Conservation (phyloP, 352 stramenopile genomes). For the Pythium catenulatum region DNA sequence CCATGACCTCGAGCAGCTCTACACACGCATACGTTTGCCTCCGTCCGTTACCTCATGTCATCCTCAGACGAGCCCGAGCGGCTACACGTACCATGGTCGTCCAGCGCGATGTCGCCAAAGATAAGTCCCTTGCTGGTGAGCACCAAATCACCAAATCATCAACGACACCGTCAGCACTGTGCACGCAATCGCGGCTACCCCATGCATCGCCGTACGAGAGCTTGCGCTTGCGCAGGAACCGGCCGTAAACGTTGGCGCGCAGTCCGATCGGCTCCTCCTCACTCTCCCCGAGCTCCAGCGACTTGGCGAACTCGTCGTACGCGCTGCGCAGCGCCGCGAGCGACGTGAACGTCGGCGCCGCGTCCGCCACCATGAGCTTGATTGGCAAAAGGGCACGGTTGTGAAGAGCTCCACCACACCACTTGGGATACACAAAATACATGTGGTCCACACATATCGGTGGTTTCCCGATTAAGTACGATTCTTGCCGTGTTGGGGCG, state of each 20-base stretch:
- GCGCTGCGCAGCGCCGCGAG: slow-evolving; percentile 49
- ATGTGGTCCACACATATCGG: slow-evolving; percentile 15
- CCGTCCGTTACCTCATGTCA: too few species aligned
- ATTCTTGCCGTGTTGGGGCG: neutral
- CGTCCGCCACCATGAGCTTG: slow-evolving; percentile 8
- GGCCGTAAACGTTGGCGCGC: slow-evolving; percentile 73
- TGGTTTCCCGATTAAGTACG: slow-evolving; percentile 13
- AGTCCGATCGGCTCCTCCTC: slow-evolving; percentile 10
- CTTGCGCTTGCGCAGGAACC: slow-evolving; percentile 88
- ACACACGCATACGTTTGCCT: slow-evolving; percentile 37
- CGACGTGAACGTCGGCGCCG: slow-evolving; percentile 29
- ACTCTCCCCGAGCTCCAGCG: neutral
- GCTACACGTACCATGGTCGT: slow-evolving; percentile 74
- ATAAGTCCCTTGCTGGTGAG: slow-evolving; percentile 84
- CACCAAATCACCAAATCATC: too few species aligned
- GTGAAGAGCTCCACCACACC: slow-evolving; percentile 2
- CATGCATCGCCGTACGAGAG: slow-evolving; percentile 76
- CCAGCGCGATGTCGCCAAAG: slow-evolving; percentile 88
- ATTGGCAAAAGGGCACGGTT: slow-evolving; percentile 27
- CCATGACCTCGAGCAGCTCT: slow-evolving; percentile 92
- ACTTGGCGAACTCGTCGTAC: slow-evolving; percentile 23
- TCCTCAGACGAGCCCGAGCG: too few species aligned
- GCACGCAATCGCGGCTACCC: neutral
- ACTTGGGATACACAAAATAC: neutral
- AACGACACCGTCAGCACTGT: neutral